These are phyloP conservation scores for Biscogniauxia mediterranea DNA, from an alignment of 2,329 filamentous ascomycete genomes.

Conservation along the genomic window DNA sequence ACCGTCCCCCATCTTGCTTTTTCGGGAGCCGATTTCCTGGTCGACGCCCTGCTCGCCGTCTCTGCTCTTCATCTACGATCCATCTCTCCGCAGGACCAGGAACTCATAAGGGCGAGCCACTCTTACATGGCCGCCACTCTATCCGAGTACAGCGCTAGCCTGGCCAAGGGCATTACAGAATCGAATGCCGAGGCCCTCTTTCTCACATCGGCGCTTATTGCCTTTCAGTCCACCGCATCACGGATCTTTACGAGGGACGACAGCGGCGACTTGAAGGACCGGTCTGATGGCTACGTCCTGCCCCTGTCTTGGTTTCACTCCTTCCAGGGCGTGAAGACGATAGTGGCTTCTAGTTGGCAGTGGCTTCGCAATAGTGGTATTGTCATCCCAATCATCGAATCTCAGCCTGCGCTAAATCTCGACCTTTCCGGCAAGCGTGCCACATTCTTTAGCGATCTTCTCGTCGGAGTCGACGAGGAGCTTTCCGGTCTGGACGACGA, in stretches of 20 bases:
- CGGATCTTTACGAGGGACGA: conserved; percentile 62
- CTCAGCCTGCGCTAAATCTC: conserved; percentile 60
- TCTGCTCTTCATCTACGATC: conserved; percentile 62
- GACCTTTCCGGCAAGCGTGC: conserved; percentile 52
- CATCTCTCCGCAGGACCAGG: conserved; percentile 54
- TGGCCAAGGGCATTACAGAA: conserved; percentile 56
- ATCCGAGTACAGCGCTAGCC: conserved; percentile 55
- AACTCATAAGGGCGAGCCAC: conserved; percentile 61
- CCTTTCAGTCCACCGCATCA: conserved; percentile 65
- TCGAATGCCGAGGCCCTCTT: conserved; percentile 63
- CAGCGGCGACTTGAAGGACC: conserved; percentile 36
- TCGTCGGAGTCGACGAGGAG: conserved; percentile 58
- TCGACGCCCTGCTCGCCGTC: conserved; percentile 63
- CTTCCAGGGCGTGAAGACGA: conserved; percentile 65
- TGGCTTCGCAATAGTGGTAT: conserved; percentile 58
- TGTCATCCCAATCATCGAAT: conserved; percentile 61
- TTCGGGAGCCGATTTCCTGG: conserved; percentile 54
- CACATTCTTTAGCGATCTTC: conserved; percentile 61
- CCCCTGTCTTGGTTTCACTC: conserved; percentile 65
- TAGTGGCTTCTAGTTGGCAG: conserved; percentile 63
- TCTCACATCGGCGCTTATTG: conserved; percentile 60
- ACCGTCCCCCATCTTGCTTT: conserved; percentile 62
- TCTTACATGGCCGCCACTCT: conserved; percentile 64
- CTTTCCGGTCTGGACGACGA: conserved; percentile 35
- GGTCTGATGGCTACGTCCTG: conserved; percentile 50